Evolutionary conservation across 2,329 filamentous ascomycete species (phyloP), one percentile per base, ranked within the genome.

Genomic region (Paecilomyces fulvus): DNA sequence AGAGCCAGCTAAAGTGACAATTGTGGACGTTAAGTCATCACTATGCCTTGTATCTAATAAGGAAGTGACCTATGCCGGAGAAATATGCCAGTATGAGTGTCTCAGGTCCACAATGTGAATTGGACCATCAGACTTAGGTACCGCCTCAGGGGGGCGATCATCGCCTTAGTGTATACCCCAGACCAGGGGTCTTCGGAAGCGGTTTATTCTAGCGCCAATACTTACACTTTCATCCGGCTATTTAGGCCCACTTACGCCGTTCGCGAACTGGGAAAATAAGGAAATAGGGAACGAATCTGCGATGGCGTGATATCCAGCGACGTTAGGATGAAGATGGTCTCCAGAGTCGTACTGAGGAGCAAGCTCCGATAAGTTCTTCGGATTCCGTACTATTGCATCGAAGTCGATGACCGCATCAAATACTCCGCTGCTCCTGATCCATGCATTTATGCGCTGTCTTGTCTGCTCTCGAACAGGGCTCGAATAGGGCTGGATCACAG

Each of bases 321-420:
- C 77, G 65, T 80, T 85, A 0, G 83, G 82, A 73, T 88, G 85
- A 64, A 88, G 66, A 65, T 84, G 84, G 68, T 88, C 85, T 0
- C 85, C 85, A 0, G 79, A 78, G 61, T 88, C 79, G 61, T 78
- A 86, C 57, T 75, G 64, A 11, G 67, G 65, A 21, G 73, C 75
- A 65, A 88, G 63, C 63, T 77, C 73, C n/a, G 75, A 77, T 20
- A 71, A 70, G 28, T 77, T 74, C 3, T 69, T 69, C 12, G 77
- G 74, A 66, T 87, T 78, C 10, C 79, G 76, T 33, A 87, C 62
- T 12, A 82, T 69, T 37, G 67, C 73, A 63, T 85, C 83, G 61
- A 89, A 87, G 66, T 88, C 85, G 25, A 87, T 68, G 3, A 84
- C 77, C 0, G 75, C 79, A 61, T 86, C 83, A 66, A 86, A 88